Evolutionary conservation across 768 basidiomycete genomes (phyloP).

Genomic region (Pilatotrama ljubarskyi): DNA sequence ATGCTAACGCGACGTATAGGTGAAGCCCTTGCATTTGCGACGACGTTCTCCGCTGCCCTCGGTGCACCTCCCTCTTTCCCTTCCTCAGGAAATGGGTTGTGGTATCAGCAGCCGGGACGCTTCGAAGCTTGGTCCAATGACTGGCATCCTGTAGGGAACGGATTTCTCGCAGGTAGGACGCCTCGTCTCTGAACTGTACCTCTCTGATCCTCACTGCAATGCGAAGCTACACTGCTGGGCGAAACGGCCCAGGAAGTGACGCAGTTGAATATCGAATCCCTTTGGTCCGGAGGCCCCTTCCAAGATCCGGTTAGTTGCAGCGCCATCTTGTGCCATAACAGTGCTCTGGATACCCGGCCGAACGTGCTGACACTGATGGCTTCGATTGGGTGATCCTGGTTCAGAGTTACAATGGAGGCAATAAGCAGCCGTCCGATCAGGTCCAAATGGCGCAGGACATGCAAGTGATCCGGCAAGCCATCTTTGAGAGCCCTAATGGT

Average conservation of each 20-base stretch:
- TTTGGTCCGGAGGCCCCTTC: slow-evolving; percentile 78
- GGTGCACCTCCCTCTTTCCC: slow-evolving; percentile 54
- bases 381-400: not conserved
- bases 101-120: slow-evolving; percentile 57
- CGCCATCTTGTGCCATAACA: no score
- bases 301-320: slow-evolving; percentile 51
- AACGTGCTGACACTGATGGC: not conserved
- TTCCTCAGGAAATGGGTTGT: slow-evolving; percentile 70
- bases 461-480: slow-evolving; percentile 52
- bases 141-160: slow-evolving; percentile 73
- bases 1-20: slow-evolving; percentile 17
- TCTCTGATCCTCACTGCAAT: not conserved
- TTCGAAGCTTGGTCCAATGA: slow-evolving; percentile 52
- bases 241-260: slow-evolving; percentile 58
- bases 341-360: no score
- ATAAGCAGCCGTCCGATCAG: slow-evolving; percentile 50
- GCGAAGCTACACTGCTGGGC: slow-evolving; percentile 63
- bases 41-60: slow-evolving; percentile 1
- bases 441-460: slow-evolving; percentile 47
- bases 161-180: slow-evolving; percentile 60
- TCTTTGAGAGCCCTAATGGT: slow-evolving; percentile 60
- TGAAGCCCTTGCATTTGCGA: slow-evolving; percentile 1
- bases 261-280: slow-evolving; percentile 73
- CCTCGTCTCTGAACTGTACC: not conserved
- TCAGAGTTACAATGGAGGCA: slow-evolving; percentile 72